Conservation (phyloP, 2,329 filamentous ascomycete species). For the Cercospora nicotianae region DNA sequence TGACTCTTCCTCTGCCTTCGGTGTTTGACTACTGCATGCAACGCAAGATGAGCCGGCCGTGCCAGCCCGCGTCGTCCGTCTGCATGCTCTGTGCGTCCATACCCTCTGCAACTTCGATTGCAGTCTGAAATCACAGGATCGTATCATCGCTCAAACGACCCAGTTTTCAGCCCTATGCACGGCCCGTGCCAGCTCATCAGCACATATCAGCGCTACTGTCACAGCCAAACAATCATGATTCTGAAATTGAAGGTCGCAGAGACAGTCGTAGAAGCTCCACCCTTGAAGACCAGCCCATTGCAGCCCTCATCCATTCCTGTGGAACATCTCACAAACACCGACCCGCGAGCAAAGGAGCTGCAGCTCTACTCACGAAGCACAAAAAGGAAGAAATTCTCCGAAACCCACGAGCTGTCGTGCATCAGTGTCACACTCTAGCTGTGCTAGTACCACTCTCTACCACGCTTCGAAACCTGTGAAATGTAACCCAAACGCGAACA, state of each 20-base stretch:
- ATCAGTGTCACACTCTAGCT: not conserved
- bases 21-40: not conserved
- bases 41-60: not conserved
- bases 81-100: not conserved
- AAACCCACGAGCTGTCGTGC: slow-evolving; percentile 6
- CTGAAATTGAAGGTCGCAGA: not conserved
- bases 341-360: not conserved
- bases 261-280: not conserved
- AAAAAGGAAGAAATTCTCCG: slow-evolving; percentile 5
- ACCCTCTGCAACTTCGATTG: not conserved
- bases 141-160: not conserved
- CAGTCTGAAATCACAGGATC: not conserved
- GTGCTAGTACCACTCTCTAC: not conserved
- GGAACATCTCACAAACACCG: not conserved
- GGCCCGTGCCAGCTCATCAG: not conserved
- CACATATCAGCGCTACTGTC: not conserved
- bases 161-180: not conserved
- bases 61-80: not conserved
- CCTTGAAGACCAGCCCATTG: not conserved
- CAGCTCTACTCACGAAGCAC: not conserved
- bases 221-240: not conserved
- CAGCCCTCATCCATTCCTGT: not conserved
- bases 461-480: slow-evolving; percentile 4
- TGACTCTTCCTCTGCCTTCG: not conserved
- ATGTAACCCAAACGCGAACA: not conserved